Evolutionary conservation across 768 basidiomycete genomes (phyloP).

Genomic region (Pseudohyphozyma bogoriensis): DNA sequence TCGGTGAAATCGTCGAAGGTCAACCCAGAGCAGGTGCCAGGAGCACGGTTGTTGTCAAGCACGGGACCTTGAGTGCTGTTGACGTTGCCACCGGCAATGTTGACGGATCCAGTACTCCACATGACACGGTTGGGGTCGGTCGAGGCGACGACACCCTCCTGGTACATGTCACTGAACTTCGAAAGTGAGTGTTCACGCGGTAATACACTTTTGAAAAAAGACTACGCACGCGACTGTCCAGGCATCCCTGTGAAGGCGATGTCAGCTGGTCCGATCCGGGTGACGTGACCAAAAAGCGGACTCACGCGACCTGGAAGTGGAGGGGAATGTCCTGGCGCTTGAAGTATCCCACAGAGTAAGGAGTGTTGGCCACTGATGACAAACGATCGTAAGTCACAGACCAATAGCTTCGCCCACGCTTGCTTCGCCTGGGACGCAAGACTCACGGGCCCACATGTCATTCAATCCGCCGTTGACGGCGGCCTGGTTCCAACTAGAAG

Average conservation of each 20-base stretch:
- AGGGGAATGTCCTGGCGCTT: slow-evolving; percentile 20
- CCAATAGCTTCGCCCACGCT: too few relatives aligned
- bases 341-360: slow-evolving; percentile 18
- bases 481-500: too few relatives aligned
- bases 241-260: too few relatives aligned
- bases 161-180: slow-evolving; percentile 29
- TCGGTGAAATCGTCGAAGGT: too few relatives aligned
- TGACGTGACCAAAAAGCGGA: too few relatives aligned
- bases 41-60: slow-evolving; percentile 22
- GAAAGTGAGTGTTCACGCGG: too few relatives aligned
- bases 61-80: slow-evolving; percentile 9
- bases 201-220: too few relatives aligned
- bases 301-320: slow-evolving; percentile 23
- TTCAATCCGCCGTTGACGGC: slow-evolving; percentile 11
- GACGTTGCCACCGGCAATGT: slow-evolving; percentile 19
- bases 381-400: too few relatives aligned
- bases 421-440: too few relatives aligned
- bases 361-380: slow-evolving; percentile 14
- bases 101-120: slow-evolving; percentile 14
- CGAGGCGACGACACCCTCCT: slow-evolving; percentile 14
- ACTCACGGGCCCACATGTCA: slow-evolving; percentile 21
- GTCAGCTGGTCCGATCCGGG: too few relatives aligned
- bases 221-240: slow-evolving; percentile 24
- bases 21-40: background rate
- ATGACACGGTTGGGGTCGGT: slow-evolving; percentile 15